Base-by-base conservation (phyloP, 371 early-diverging fungal species). In the Apophysomyces elegans region DNA sequence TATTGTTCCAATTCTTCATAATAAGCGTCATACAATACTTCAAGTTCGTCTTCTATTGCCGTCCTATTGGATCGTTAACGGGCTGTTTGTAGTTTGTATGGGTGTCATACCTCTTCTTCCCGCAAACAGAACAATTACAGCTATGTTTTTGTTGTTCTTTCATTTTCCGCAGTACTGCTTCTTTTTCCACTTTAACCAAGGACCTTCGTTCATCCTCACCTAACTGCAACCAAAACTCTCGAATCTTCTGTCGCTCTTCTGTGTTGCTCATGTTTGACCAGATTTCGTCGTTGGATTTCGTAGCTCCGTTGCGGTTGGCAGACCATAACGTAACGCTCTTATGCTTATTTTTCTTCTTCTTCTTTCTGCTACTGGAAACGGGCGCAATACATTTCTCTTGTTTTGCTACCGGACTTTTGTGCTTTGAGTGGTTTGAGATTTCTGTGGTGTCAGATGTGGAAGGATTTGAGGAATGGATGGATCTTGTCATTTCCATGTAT, bases 101-200 rank as follows among this genome's bases (percentile, higher is more conserved):
- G 11, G 9, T 76, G 59, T 26, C 32, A 26, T 77, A 93, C 90
- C 95, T 88, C 72, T 94, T 94, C 68, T 91, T 86, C n/a, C 95
- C 93, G 72, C 97, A 96, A 7, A 92, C 90, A 39, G 91, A 89
- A 73, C 97, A 96, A 43, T 88, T 89, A 69, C 97, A 96, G 7
- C 91, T 90, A 73, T 93, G 92, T 67, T 91, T 90, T 77, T 95
- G 95, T 73, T 96, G 95, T 73, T 96, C 95, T 75, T 93, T 93
- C 87, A 96, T 93, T 76, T 94, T 95, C 68, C 90, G 88, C 62
- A 95, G 76, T 0, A 96, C 96, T 14, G 95, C 92, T 65, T 95
- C 95, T 74, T 95, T 95, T 72, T 96, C 97, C 14, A 94, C 88
- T 66, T 92, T 88, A 12, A 95, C 93, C 32, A 96, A 79, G 5